Percentiles rank a stretch among this genome's conserved stretches.
These are phyloP conservation scores for Pythium dissimile DNA, from an alignment of 352 stramenopile genomes.

Conservation along the genomic window DNA sequence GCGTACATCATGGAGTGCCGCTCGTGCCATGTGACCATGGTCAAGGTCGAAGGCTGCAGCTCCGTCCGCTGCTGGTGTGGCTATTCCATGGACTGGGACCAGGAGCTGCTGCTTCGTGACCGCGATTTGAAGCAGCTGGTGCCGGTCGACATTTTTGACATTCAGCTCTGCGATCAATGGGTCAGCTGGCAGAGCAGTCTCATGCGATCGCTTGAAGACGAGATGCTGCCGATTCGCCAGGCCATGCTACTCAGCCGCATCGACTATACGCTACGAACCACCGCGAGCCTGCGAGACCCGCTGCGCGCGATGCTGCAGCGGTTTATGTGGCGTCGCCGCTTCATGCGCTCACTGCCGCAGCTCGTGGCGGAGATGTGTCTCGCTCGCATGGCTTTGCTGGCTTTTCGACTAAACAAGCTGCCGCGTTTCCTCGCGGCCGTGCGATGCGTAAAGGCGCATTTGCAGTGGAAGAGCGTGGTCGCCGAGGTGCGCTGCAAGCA, in stretches of 20 bases:
- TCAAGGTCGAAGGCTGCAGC: slow-evolving; percentile 28
- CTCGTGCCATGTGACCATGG: slow-evolving; percentile 24
- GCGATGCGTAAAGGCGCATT: background rate
- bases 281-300: background rate
- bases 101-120: slow-evolving; percentile 19
- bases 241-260: slow-evolving; percentile 8
- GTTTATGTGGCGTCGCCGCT: slow-evolving; percentile 13
- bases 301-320: background rate
- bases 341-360: background rate
- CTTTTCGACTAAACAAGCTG: background rate
- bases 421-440: background rate
- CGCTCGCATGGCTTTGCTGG: background rate
- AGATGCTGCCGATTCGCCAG: background rate
- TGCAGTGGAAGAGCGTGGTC: slow-evolving; percentile 3
- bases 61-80: slow-evolving; percentile 20
- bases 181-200: slow-evolving; percentile 7
- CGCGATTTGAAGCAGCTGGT: slow-evolving; percentile 23
- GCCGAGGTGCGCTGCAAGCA: slow-evolving; percentile 5
- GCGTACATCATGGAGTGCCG: slow-evolving; percentile 21
- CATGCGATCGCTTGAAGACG: background rate
- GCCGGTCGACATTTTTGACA: slow-evolving; percentile 34
- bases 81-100: slow-evolving; percentile 34
- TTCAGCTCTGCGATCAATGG: slow-evolving; percentile 19
- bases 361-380: background rate
- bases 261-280: slow-evolving; percentile 3